Base-by-base conservation (phyloP, 768 basidiomycete species). In the Auriscalpium vulgare region DNA sequence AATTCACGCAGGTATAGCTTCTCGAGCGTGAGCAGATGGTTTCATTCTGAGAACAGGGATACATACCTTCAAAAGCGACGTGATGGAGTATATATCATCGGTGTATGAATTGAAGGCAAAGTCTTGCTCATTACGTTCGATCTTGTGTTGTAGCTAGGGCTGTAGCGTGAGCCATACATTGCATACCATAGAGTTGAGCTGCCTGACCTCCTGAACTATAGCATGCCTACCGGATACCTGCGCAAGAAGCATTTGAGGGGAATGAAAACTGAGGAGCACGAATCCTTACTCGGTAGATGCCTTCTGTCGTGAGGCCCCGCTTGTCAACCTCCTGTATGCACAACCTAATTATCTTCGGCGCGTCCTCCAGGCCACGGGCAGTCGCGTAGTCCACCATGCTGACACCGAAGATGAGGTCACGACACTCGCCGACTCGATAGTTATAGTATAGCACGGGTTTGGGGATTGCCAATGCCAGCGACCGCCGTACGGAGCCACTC, bases 321-420 rank as follows among this genome's bases (percentile, higher is more conserved):
- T 78, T 76, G 66, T 95, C 91, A 34, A 97, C 80, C 62, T 93
- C 92, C 56, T 80, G 75, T 51, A 94, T 83, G 68, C 91, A 94
- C 40, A 92, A 81, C 55, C 76, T 76, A 13, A 95, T 73, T 51
- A 95, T 88, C 68, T 83, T 88, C 0, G 94, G 94, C 10, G 82
- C 82, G 58, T 94, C 91, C 16, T 71, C 74, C 16, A 91, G 72
- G 45, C 81, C 81, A 59, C 91, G 82, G 9, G 89, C 79, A 40
- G 87, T 91, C 14, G 93, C 90, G 65, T 97, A 95, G 65, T 95
- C 93, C 43, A 87, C 84, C 56, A 97, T 72, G 61, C 82, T 86
- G 61, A 95, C 84, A 21, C 93, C 94, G 66, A 95, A 97, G 37
- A 95, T 88, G 23, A 97, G 71, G 68, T 95, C 92, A 52, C 79